Percentiles rank a stretch among this genome's conserved stretches.
These are phyloP conservation scores for Brassica hybrid DNA, from an alignment of 441 rosid species.

Conservation along the genomic window DNA sequence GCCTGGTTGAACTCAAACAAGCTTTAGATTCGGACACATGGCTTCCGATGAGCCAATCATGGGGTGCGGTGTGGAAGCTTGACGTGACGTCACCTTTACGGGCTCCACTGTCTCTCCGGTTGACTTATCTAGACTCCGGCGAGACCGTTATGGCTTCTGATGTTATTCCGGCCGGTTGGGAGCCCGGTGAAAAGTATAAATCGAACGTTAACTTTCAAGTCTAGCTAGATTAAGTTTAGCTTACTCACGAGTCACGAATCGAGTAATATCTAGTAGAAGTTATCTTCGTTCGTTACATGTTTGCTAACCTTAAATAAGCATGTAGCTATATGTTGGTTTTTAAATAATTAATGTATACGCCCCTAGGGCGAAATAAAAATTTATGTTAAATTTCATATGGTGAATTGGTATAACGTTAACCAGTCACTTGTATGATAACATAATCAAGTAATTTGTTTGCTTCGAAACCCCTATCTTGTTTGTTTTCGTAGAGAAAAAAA, in stretches of 20 bases:
- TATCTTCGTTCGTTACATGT: neutral
- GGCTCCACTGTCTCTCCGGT: slow-evolving; percentile 64
- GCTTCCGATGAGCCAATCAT: slow-evolving; percentile 61
- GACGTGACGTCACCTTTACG: slow-evolving; percentile 51
- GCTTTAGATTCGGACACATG: slow-evolving; percentile 53
- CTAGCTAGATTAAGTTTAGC: neutral
- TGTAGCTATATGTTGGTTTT: neutral
- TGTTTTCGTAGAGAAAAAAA: neutral
- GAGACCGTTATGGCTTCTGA: slow-evolving; percentile 50
- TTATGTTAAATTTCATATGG: neutral
- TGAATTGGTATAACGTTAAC: neutral
- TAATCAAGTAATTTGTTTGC: neutral
- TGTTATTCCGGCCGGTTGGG: slow-evolving; percentile 72
- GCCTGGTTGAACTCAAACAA: slow-evolving; percentile 53
- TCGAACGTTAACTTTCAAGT: slow-evolving; percentile 57
- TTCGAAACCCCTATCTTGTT: neutral
- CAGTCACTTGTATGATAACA: slow-evolving; percentile 2
- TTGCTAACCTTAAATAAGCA: no score
- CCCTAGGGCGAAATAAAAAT: neutral
- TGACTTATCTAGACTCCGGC: slow-evolving; percentile 54
- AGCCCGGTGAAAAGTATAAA: slow-evolving; percentile 57
- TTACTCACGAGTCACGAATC: neutral
- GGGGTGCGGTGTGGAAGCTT: slow-evolving; percentile 80
- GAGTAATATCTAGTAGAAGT: neutral
- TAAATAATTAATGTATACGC: neutral